Percentiles rank a stretch among this genome's conserved stretches.
These are phyloP conservation scores for Mangifera indica DNA, from an alignment of 345 rosid genomes.

Conservation along the genomic window DNA sequence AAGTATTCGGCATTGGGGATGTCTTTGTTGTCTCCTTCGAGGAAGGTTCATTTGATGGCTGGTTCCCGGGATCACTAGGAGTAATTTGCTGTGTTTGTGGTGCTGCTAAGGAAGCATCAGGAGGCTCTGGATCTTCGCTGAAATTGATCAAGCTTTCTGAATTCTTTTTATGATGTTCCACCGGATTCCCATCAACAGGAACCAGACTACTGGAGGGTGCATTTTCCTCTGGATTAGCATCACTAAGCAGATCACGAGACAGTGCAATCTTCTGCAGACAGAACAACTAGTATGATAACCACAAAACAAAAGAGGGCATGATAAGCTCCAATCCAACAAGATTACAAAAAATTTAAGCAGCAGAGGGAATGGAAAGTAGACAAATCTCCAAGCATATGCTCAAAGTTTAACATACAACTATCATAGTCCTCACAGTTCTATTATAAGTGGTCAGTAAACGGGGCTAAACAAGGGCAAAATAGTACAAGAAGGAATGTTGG, in stretches of 20 bases:
- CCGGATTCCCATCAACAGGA: conserved; percentile 16
- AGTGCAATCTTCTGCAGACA: conserved; percentile 41
- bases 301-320: not conserved
- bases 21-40: conserved; percentile 27
- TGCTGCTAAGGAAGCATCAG: conserved; percentile 18
- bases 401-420: not conserved
- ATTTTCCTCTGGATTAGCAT: conserved; percentile 21
- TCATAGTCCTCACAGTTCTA: no score
- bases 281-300: conserved; percentile 4
- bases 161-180: conserved; percentile 24
- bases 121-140: conserved; percentile 24
- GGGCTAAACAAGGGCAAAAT: not conserved
- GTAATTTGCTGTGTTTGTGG: conserved; percentile 22
- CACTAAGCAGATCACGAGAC: conserved; percentile 21
- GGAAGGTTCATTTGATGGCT: conserved; percentile 29
- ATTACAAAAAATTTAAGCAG: not conserved
- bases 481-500: not conserved
- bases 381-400: not conserved
- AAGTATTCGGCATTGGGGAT: conserved; percentile 42
- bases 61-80: conserved; percentile 28
- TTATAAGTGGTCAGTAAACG: not conserved
- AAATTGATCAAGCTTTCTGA: conserved; percentile 43
- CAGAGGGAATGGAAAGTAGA: not conserved
- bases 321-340: not conserved
- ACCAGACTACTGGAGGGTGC: conserved; percentile 26